Evolutionary conservation across 2,329 filamentous ascomycete genomes (phyloP).

Genomic region (Botrytis fabae): DNA sequence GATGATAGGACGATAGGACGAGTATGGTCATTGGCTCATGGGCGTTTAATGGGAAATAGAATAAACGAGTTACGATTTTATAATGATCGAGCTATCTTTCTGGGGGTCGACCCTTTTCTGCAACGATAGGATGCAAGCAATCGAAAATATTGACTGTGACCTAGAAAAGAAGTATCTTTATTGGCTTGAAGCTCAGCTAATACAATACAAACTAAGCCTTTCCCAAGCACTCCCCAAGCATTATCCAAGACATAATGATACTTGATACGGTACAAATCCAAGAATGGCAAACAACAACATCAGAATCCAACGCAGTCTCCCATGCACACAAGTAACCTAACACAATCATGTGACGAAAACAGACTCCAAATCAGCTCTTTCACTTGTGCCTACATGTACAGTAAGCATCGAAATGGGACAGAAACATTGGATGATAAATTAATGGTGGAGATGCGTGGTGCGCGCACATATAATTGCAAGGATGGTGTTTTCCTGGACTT

Average conservation of each 20-base stretch:
- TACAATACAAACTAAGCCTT: neutral
- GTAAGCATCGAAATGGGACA: neutral
- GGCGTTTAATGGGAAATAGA: slow-evolving; percentile 22
- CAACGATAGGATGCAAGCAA: neutral
- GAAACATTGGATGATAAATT: slow-evolving; percentile 4
- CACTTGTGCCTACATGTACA: neutral
- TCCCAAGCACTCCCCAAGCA: neutral
- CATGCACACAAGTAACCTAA: neutral
- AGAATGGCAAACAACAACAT: neutral
- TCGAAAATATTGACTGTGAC: neutral
- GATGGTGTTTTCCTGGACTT: slow-evolving; percentile 13
- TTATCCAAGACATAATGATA: neutral
- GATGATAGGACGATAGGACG: slow-evolving; percentile 13
- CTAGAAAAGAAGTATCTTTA: neutral
- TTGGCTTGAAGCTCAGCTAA: neutral
- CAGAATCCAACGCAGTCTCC: neutral
- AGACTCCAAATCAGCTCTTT: neutral
- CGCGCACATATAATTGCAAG: neutral
- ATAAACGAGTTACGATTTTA: slow-evolving; percentile 18
- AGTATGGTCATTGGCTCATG: slow-evolving; percentile 2
- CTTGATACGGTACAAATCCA: neutral
- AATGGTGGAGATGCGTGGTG: slow-evolving; percentile 8
- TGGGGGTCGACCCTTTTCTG: neutral
- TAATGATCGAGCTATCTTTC: slow-evolving; percentile 11
- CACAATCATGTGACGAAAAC: slow-evolving; percentile 7